A percentile compares a stretch with the other conserved stretches of the same genome.
phyloP scores from a whole-genome alignment of 1,284 basidiomycete genomes.

The Leccinum fuscescens region DNA sequence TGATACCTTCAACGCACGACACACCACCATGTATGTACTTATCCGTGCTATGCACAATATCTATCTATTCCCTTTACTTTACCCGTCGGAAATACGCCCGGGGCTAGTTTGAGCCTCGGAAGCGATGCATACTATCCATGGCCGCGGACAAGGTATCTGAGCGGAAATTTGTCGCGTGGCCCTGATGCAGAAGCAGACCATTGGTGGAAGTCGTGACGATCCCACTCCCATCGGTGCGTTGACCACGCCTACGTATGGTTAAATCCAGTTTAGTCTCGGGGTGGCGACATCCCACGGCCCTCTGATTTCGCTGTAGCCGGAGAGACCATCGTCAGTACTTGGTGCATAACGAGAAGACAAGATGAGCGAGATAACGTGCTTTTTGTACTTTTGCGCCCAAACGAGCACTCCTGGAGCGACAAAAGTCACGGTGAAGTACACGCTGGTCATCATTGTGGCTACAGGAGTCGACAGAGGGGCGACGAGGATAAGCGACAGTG shows the following conservation, averaged over 20 bases:
- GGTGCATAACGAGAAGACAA: slow-evolving; percentile 24
- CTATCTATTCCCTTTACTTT: slow-evolving; percentile 7
- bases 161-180: slow-evolving; percentile 30
- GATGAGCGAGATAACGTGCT: slow-evolving; percentile 45
- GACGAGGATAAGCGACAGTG: slow-evolving; percentile 50
- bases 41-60: slow-evolving; percentile 1
- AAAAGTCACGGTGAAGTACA: slow-evolving; percentile 61
- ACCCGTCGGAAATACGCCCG: slow-evolving; percentile 15
- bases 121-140: slow-evolving; percentile 7
- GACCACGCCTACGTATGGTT: slow-evolving; percentile 24
- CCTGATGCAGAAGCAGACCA: slow-evolving; percentile 14
- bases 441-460: slow-evolving; percentile 48
- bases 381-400: slow-evolving; percentile 83
- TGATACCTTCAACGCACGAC: slow-evolving; percentile 35
- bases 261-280: slow-evolving; percentile 55
- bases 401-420: slow-evolving; percentile 69
- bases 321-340: slow-evolving; percentile 8
- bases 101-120: slow-evolving; percentile 4
- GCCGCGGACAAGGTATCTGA: slow-evolving; percentile 28
- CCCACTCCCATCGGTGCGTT: slow-evolving; percentile 28
- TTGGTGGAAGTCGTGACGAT: slow-evolving; percentile 29
- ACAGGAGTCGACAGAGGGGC: slow-evolving; percentile 52
- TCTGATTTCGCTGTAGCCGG: slow-evolving; percentile 41
- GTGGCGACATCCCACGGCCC: slow-evolving; percentile 53
- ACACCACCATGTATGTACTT: slow-evolving; percentile 11